Conservation (phyloP, 768 basidiomycete genomes). For the Xerocomellus amylosporus region DNA sequence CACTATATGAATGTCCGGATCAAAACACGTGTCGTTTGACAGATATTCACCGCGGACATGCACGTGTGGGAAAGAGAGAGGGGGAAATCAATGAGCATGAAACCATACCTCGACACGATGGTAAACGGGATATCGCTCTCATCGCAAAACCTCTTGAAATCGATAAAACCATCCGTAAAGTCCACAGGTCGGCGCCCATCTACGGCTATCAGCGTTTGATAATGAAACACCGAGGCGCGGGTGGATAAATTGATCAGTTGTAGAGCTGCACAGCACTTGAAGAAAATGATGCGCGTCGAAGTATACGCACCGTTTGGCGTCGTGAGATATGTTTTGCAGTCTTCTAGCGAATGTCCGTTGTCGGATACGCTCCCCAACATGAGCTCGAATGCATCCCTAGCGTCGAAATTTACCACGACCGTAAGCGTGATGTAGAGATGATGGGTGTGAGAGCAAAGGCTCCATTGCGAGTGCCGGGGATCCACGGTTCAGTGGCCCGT, state of each 20-base stretch:
- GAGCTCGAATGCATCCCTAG: constrained; percentile 80
- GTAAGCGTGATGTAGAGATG: constrained; percentile 10
- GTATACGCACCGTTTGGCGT: constrained; percentile 49
- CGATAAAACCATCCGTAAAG: constrained; percentile 63
- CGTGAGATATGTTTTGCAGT: constrained; percentile 74
- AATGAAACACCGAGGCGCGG: background rate
- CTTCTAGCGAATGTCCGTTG: constrained; percentile 78
- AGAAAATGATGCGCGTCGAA: background rate
- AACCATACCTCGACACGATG: constrained; percentile 80
- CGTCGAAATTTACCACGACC: constrained; percentile 13
- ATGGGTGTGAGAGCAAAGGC: constrained; percentile 6
- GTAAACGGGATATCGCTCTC: constrained; percentile 79
- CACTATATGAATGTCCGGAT: constrained; percentile 44
- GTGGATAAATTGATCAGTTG: background rate
- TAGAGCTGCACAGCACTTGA: background rate
- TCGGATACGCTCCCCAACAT: constrained; percentile 80
- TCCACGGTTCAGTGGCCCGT: constrained; percentile 5
- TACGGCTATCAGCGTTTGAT: constrained; percentile 3
- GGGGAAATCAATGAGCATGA: background rate
- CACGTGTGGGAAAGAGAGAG: constrained; percentile 8
- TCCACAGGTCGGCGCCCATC: constrained; percentile 12
- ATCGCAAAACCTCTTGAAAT: constrained; percentile 85
- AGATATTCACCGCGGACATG: background rate
- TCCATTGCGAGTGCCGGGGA: background rate
- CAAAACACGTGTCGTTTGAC: background rate